phyloP scores from a whole-genome alignment of 768 basidiomycete genomes.

The Lyophyllum semitale region DNA sequence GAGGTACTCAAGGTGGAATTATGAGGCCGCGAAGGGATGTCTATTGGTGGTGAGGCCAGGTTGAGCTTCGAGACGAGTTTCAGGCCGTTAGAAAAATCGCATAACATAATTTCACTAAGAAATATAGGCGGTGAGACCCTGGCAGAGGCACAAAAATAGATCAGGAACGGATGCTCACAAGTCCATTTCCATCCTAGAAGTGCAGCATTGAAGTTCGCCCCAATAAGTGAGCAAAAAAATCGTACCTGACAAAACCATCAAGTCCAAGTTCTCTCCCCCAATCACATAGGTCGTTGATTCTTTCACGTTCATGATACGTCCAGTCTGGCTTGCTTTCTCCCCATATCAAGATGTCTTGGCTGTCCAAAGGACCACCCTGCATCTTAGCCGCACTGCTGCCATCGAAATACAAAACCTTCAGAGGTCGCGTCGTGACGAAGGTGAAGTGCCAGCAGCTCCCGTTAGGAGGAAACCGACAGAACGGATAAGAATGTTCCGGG shows the following conservation, averaged over 20 bases:
- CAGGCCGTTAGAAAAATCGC: conserved; percentile 44
- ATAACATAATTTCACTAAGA: conserved; percentile 48
- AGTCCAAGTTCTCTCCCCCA: conserved; percentile 43
- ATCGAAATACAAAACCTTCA: conserved; percentile 55
- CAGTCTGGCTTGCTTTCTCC: conserved; percentile 28
- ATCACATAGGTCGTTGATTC: conserved; percentile 40
- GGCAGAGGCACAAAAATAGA: not conserved
- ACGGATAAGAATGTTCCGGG: conserved; percentile 40
- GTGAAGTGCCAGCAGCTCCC: conserved; percentile 43
- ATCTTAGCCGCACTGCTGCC: conserved; percentile 50
- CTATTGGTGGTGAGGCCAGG: conserved; percentile 15
- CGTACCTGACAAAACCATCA: conserved; percentile 50
- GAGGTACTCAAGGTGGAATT: not conserved
- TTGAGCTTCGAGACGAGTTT: conserved; percentile 40
- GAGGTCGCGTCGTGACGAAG: conserved; percentile 33
- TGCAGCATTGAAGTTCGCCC: not conserved
- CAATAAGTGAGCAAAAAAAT: conserved; percentile 1
- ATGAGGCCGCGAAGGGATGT: not conserved
- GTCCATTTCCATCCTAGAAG: conserved; percentile 47
- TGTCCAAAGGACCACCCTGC: conserved; percentile 35
- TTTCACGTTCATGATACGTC: conserved; percentile 29
- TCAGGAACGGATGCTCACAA: conserved; percentile 34
- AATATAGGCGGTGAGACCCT: not conserved
- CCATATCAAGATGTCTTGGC: conserved; percentile 50
- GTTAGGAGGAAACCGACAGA: conserved; percentile 28